phyloP scores from a whole-genome alignment of 495 filamentous ascomycete species.

The Staphylotrichum tortipilum region DNA sequence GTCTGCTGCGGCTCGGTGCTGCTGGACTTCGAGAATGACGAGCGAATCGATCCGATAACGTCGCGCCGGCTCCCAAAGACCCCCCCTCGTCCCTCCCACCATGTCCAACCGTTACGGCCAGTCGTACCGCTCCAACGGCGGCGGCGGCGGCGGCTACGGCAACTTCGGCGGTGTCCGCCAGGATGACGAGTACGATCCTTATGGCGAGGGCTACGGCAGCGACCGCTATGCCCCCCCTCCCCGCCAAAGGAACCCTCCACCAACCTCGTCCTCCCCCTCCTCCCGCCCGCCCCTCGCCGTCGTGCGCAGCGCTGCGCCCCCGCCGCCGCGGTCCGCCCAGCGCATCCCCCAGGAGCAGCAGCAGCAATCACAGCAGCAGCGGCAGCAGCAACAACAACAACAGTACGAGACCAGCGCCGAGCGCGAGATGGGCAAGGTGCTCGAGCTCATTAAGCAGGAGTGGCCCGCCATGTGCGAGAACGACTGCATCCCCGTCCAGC shows the following conservation, averaged over 20 bases:
- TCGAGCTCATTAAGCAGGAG: slow-evolving; percentile 65
- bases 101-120: slow-evolving; percentile 38
- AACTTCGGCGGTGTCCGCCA: slow-evolving; percentile 17
- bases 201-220: slow-evolving; percentile 36
- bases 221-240: slow-evolving; percentile 29
- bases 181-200: slow-evolving; percentile 39
- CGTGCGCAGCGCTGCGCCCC: slow-evolving; percentile 15
- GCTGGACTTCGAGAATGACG: slow-evolving; percentile 13
- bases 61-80: background rate
- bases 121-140: no score
- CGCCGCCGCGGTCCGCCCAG: slow-evolving; percentile 23
- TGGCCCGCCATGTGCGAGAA: slow-evolving; percentile 87
- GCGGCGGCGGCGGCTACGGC: slow-evolving; percentile 26
- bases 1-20: no score
- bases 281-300: slow-evolving; percentile 10
- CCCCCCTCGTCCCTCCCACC: background rate
- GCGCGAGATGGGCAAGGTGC: slow-evolving; percentile 39
- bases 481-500: slow-evolving; percentile 83
- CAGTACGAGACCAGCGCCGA: slow-evolving; percentile 35
- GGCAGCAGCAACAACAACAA: no score
- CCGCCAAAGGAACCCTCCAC: slow-evolving; percentile 20
- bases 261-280: no score
- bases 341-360: no score
- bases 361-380: no score
- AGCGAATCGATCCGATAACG: slow-evolving; percentile 13